A percentile compares a stretch with the other conserved stretches of the same genome.
Evolutionary conservation across 2,329 filamentous ascomycete species (phyloP).

Genomic region (Fusarium sp.): DNA sequence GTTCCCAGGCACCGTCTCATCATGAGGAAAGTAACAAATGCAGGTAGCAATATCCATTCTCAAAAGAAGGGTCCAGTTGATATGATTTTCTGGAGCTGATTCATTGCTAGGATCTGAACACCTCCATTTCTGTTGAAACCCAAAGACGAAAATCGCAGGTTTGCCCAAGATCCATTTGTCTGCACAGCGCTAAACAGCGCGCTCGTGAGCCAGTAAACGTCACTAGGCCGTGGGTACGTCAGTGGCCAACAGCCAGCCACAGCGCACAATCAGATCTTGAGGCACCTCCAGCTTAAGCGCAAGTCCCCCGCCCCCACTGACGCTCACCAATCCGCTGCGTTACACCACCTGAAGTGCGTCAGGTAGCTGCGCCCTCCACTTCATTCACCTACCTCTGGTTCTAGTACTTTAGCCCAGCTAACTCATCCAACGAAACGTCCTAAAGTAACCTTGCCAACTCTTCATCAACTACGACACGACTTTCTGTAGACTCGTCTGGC

Average conservation of each 20-base stretch:
- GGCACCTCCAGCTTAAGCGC: constrained; percentile 26
- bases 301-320: constrained; percentile 36
- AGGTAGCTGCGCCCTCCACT: constrained; percentile 13
- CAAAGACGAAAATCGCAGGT: constrained; percentile 8
- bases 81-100: constrained; percentile 2
- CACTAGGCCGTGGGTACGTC: constrained; percentile 32
- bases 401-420: constrained; percentile 7
- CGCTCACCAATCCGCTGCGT: constrained; percentile 23
- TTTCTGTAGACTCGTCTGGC: constrained; percentile 19
- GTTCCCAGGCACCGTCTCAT: neutral
- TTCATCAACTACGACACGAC: constrained; percentile 42
- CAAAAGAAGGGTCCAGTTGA: constrained; percentile 1
- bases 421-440: constrained; percentile 28
- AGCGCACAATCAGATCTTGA: constrained; percentile 17
- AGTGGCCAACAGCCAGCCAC: constrained; percentile 34
- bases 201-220: constrained; percentile 32
- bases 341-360: constrained; percentile 7
- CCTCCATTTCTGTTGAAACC: constrained; percentile 6
- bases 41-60: neutral
- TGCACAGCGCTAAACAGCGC: constrained; percentile 32
- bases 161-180: constrained; percentile 16
- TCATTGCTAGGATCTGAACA: constrained; percentile 9
- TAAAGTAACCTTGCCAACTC: constrained; percentile 25
- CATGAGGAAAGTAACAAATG: neutral
- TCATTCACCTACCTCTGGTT: constrained; percentile 1